phyloP scores from a whole-genome alignment of 306 rosid species.

The Alnus glutinosa region DNA sequence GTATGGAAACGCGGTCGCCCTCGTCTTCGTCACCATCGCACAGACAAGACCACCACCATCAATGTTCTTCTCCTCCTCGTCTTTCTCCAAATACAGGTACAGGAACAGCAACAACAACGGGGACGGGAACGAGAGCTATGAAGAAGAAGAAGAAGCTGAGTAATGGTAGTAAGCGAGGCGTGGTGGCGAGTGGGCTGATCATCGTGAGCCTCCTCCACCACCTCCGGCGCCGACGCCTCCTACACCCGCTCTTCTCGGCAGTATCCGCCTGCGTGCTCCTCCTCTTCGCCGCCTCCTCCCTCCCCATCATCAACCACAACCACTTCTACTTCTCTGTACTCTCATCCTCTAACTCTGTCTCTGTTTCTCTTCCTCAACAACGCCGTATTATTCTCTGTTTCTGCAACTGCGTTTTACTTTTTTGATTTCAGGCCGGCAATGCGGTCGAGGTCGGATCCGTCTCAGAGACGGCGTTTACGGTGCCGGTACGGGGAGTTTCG shows the following conservation, averaged over 20 bases:
- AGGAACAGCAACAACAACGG: background rate
- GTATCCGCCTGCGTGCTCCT: slow-evolving; percentile 55
- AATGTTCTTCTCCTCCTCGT: no score
- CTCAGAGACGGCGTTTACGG: slow-evolving; percentile 19
- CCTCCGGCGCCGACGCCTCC: slow-evolving; percentile 29
- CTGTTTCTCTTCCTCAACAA: background rate
- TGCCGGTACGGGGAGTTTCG: slow-evolving; percentile 34
- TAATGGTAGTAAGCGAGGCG: background rate
- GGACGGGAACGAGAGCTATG: slow-evolving; percentile 9
- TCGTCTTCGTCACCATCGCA: background rate
- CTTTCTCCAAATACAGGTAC: background rate
- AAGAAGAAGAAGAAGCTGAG: slow-evolving; percentile 39
- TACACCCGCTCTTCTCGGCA: slow-evolving; percentile 53
- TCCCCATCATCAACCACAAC: slow-evolving; percentile 38
- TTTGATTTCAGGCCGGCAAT: slow-evolving; percentile 26
- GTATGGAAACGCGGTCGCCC: slow-evolving; percentile 18
- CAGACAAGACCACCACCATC: slow-evolving; percentile 7
- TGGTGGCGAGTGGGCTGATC: background rate
- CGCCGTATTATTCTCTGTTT: background rate
- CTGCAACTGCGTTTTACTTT: background rate
- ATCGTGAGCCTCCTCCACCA: slow-evolving; percentile 26
- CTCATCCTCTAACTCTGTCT: background rate
- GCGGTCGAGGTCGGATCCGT: slow-evolving; percentile 23
- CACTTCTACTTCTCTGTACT: slow-evolving; percentile 26
- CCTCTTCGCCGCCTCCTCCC: slow-evolving; percentile 45